Evolutionary conservation across 75 land plant species (phyloP).

Genomic region (Cupressus sempervirens): DNA sequence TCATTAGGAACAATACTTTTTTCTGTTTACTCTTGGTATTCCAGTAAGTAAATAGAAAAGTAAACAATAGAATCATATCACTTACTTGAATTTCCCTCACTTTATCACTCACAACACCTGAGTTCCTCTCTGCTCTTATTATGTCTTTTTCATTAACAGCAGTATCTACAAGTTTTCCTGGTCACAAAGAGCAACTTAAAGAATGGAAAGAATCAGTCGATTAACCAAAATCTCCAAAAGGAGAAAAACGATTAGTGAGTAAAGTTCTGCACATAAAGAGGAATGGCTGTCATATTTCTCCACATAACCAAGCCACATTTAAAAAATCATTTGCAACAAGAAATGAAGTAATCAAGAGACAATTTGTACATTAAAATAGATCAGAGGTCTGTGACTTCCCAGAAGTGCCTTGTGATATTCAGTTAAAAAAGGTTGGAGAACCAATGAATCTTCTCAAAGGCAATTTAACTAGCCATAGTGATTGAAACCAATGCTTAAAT

Average conservation of each 20-base stretch:
- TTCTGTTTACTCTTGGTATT: background rate
- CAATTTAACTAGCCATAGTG: background rate
- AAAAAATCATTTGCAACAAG: background rate
- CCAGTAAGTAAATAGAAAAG: background rate
- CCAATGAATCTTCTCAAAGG: background rate
- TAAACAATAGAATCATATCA: background rate
- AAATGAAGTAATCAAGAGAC: background rate
- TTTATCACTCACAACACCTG: constrained; percentile 64
- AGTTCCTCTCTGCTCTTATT: constrained; percentile 77
- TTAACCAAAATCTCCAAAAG: background rate
- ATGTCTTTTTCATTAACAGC: constrained; percentile 65
- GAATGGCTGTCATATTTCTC: background rate
- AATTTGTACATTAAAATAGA: background rate
- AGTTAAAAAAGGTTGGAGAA: background rate
- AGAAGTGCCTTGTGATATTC: background rate
- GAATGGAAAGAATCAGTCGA: background rate
- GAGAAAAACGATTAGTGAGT: background rate
- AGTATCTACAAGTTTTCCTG: constrained; percentile 58
- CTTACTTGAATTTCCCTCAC: constrained; percentile 93
- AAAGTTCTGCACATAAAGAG: background rate
- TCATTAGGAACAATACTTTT: background rate
- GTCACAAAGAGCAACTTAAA: constrained; percentile 3
- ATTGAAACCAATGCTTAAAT: background rate
- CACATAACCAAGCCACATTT: background rate
- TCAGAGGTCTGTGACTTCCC: background rate